These are phyloP conservation scores for Nicotiana tomentosiformis DNA, from an alignment of 257 asterid species.

Conservation along the genomic window DNA sequence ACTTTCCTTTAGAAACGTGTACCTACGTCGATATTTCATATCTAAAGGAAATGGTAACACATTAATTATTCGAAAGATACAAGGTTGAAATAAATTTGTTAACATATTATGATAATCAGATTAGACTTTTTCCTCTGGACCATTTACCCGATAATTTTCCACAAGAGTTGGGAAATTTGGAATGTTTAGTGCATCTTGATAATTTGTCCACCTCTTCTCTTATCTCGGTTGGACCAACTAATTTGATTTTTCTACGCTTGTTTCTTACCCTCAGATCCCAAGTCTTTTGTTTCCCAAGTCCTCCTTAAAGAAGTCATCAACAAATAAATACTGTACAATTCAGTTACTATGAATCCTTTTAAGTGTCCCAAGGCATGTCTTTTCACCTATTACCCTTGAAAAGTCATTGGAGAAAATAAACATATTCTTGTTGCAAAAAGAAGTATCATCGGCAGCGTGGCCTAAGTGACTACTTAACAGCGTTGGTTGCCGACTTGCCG, in stretches of 20 bases:
- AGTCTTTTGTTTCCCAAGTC: neutral
- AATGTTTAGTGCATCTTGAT: neutral
- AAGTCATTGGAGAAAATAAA: neutral
- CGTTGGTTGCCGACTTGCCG: neutral
- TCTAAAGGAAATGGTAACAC: neutral
- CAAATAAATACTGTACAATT: neutral
- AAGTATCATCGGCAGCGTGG: neutral
- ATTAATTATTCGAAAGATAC: neutral
- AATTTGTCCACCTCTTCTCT: neutral
- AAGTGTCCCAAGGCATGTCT: neutral
- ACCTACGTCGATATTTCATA: neutral
- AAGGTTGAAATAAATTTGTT: neutral
- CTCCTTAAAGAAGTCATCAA: neutral
- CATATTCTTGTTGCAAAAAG: neutral
- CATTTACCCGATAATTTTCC: neutral
- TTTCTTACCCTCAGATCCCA: neutral
- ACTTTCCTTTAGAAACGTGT: neutral
- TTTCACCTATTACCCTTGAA: neutral
- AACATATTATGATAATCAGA: neutral
- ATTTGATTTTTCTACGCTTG: neutral
- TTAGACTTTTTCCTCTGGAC: neutral
- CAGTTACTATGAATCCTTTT: neutral
- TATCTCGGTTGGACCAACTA: neutral
- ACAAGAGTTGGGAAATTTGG: neutral
- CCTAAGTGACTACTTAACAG: neutral